phyloP scores from a whole-genome alignment of 345 rosid species.

The Salix arbutifolia region DNA sequence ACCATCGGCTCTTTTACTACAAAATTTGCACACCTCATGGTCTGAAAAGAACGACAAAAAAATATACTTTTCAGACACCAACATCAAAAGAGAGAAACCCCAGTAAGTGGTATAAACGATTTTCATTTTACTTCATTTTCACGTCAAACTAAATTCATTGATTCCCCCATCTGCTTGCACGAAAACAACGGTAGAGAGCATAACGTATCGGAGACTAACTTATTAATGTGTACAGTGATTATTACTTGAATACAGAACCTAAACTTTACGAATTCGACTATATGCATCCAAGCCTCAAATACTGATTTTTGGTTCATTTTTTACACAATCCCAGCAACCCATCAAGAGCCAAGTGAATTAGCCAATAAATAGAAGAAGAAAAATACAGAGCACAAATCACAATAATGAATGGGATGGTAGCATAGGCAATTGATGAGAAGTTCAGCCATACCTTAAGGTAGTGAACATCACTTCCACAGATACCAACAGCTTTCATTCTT shows the following conservation, averaged over 20 bases:
- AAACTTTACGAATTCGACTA: too few relatives aligned
- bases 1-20: slow-evolving; percentile 93
- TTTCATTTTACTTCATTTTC: neutral
- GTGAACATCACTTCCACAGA: slow-evolving; percentile 95
- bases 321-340: neutral
- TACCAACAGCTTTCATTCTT: slow-evolving; percentile 83
- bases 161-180: neutral
- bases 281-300: neutral
- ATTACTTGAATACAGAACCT: too few relatives aligned
- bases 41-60: slow-evolving; percentile 27
- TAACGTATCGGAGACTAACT: too few relatives aligned
- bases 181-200: too few relatives aligned
- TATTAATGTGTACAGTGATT: too few relatives aligned
- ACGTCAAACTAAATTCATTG: neutral
- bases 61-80: neutral
- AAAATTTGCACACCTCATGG: slow-evolving; percentile 62
- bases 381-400: neutral
- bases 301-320: neutral
- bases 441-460: slow-evolving; percentile 60
- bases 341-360: neutral
- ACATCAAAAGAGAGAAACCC: neutral
- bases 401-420: neutral
- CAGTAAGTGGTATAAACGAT: neutral
- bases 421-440: neutral
- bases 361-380: neutral